Conservation (phyloP, 1,139 yeast genomes). For the Ashbya aceris region DNA sequence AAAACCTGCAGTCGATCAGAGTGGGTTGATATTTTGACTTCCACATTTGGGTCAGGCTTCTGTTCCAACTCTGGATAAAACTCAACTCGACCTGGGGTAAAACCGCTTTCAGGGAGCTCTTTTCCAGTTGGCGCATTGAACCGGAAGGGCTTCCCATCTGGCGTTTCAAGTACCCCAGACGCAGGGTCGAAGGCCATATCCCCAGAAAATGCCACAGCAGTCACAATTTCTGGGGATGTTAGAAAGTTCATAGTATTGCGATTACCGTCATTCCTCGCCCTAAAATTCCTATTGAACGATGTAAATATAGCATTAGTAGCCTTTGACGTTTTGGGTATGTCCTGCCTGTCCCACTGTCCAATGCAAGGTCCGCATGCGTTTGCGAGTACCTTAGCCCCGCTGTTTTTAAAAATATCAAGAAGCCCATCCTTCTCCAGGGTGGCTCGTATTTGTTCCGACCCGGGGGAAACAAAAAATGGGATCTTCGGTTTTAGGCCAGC, state of each 20-base stretch:
- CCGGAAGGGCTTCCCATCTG: slow-evolving; percentile 60
- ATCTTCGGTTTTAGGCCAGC: slow-evolving; percentile 90
- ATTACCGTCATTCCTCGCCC: slow-evolving; percentile 96
- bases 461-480: slow-evolving; percentile 92
- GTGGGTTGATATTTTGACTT: slow-evolving; percentile 64
- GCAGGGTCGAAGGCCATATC: slow-evolving; percentile 82
- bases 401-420: slow-evolving; percentile 78
- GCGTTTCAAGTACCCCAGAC: slow-evolving; percentile 59
- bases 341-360: slow-evolving; percentile 99
- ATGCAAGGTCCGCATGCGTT: slow-evolving; percentile 99
- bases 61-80: slow-evolving; percentile 84
- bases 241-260: slow-evolving; percentile 93
- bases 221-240: slow-evolving; percentile 94
- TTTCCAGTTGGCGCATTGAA: slow-evolving; percentile 71
- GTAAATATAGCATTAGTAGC: slow-evolving; percentile 79
- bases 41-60: slow-evolving; percentile 56
- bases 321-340: slow-evolving; percentile 80
- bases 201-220: slow-evolving; percentile 93
- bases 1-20: slow-evolving; percentile 76
- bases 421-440: slow-evolving; percentile 97
- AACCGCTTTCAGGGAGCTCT: slow-evolving; percentile 75
- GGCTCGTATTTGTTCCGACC: slow-evolving; percentile 98
- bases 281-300: slow-evolving; percentile 98
- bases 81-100: slow-evolving; percentile 69
- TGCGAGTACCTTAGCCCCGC: slow-evolving; percentile 93